These are phyloP conservation scores for Melastoma candidum DNA, from an alignment of 441 rosid genomes.

Conservation along the genomic window DNA sequence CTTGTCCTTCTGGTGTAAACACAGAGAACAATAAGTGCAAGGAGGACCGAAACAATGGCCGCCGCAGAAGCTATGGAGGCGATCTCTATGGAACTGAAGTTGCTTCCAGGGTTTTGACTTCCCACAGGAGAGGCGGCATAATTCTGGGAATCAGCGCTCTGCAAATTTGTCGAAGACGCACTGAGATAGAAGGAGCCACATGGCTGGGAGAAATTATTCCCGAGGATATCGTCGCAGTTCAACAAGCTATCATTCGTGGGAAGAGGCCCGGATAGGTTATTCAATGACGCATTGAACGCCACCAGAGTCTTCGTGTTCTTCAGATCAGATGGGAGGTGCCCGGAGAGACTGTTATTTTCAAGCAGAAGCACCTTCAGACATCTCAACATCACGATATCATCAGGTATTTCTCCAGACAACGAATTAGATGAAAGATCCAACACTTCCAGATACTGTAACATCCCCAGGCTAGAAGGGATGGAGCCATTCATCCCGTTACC, in stretches of 20 bases:
- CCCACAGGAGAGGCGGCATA: conserved; percentile 17
- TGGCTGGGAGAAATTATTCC: conserved; percentile 41
- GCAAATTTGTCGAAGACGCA: conserved; percentile 24
- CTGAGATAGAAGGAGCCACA: conserved; percentile 28
- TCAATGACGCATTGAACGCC: conserved; percentile 8
- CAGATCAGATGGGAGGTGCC: conserved; percentile 8
- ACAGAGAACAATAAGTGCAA: conserved; percentile 52
- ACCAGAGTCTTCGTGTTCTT: conserved; percentile 19
- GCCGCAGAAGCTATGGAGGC: conserved; percentile 78
- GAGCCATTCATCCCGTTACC: conserved; percentile 7
- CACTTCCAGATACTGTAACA: conserved; percentile 8
- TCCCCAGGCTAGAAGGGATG: conserved; percentile 3
- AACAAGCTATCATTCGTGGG: not conserved
- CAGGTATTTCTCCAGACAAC: conserved; percentile 3
- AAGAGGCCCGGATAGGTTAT: conserved; percentile 9
- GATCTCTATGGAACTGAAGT: conserved; percentile 60
- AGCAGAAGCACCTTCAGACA: conserved; percentile 7
- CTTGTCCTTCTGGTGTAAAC: conserved; percentile 49
- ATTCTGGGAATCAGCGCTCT: conserved; percentile 14
- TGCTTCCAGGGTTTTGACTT: conserved; percentile 9
- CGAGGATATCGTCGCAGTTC: conserved; percentile 9
- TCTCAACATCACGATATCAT: conserved; percentile 10
- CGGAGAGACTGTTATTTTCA: conserved; percentile 13
- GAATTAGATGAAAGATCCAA: not conserved
- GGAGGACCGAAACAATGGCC: conserved; percentile 63